These are phyloP conservation scores for Flammula alnicola DNA, from an alignment of 1,284 basidiomycete species.

Conservation along the genomic window DNA sequence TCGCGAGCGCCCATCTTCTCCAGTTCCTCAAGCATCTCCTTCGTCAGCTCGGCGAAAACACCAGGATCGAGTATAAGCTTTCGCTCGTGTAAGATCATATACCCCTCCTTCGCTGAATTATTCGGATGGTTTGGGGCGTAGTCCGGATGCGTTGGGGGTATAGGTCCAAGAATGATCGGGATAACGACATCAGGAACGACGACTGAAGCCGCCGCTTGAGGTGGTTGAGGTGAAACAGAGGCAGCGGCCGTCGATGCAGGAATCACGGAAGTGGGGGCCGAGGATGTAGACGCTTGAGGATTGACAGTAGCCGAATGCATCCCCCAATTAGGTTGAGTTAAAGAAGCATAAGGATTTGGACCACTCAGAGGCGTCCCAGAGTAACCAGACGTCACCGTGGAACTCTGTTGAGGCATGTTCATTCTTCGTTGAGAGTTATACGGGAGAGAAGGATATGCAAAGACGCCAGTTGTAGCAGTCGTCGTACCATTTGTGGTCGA, in stretches of 20 bases:
- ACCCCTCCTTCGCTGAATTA: constrained; percentile 59
- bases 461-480: constrained; percentile 41
- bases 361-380: constrained; percentile 31
- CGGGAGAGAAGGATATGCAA: constrained; percentile 42
- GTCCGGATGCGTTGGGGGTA: constrained; percentile 49
- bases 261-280: constrained; percentile 20
- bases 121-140: constrained; percentile 50
- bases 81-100: constrained; percentile 85
- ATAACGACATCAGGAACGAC: constrained; percentile 48
- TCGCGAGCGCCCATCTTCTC: constrained; percentile 84
- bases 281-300: constrained; percentile 18
- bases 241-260: constrained; percentile 21
- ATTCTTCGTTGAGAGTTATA: constrained; percentile 25
- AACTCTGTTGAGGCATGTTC: constrained; percentile 29
- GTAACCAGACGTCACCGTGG: constrained; percentile 42
- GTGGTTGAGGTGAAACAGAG: constrained; percentile 16
- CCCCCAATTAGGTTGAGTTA: constrained; percentile 38
- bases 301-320: constrained; percentile 35
- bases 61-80: constrained; percentile 84
- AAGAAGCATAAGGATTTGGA: constrained; percentile 49
- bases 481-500: constrained; percentile 16
- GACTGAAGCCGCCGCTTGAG: constrained; percentile 17
- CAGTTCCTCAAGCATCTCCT: constrained; percentile 75
- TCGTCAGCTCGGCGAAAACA: constrained; percentile 81
- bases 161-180: constrained; percentile 49